Evolutionary conservation across 139 green algal genomes (phyloP).

Genomic region (Chlorella sorokiniana): DNA sequence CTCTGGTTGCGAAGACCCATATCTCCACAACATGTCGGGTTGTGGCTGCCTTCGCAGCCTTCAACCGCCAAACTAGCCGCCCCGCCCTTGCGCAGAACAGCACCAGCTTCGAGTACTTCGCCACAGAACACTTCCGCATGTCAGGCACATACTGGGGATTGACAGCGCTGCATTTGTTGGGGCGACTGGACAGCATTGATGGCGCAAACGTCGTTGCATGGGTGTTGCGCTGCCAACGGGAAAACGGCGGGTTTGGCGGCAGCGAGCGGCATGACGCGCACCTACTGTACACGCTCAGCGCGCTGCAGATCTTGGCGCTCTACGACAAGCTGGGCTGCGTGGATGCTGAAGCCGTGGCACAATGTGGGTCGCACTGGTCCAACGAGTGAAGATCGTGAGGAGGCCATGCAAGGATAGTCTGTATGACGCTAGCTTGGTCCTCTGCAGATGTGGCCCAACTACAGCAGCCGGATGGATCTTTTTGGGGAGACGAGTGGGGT

Average conservation of each 20-base stretch:
- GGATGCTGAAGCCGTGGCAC: constrained; percentile 71
- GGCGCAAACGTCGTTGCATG: constrained; percentile 52
- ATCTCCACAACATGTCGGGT: too few relatives aligned
- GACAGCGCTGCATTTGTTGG: constrained; percentile 84
- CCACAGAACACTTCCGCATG: constrained; percentile 97
- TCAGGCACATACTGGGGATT: constrained; percentile 98
- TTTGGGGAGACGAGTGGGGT: constrained; percentile 93
- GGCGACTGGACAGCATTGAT: constrained; percentile 72
- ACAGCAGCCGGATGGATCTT: constrained; percentile 92
- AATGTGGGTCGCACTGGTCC: constrained; percentile 58
- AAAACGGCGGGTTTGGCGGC: constrained; percentile 84
- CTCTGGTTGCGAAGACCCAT: too few relatives aligned
- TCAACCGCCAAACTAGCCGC: background rate
- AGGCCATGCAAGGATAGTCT: too few relatives aligned
- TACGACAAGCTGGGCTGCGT: constrained; percentile 79
- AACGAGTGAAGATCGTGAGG: too few relatives aligned
- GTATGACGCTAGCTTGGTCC: too few relatives aligned
- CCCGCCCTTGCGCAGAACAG: constrained; percentile 43
- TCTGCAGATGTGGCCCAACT: constrained; percentile 74
- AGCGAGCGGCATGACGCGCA: constrained; percentile 91
- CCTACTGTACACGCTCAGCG: constrained; percentile 95
- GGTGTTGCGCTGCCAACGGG: constrained; percentile 74
- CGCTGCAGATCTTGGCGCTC: constrained; percentile 88
- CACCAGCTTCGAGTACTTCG: constrained; percentile 72
- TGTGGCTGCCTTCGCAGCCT: background rate